These are phyloP conservation scores for Polyporus arcularius DNA, from an alignment of 768 basidiomycete genomes.

Conservation along the genomic window DNA sequence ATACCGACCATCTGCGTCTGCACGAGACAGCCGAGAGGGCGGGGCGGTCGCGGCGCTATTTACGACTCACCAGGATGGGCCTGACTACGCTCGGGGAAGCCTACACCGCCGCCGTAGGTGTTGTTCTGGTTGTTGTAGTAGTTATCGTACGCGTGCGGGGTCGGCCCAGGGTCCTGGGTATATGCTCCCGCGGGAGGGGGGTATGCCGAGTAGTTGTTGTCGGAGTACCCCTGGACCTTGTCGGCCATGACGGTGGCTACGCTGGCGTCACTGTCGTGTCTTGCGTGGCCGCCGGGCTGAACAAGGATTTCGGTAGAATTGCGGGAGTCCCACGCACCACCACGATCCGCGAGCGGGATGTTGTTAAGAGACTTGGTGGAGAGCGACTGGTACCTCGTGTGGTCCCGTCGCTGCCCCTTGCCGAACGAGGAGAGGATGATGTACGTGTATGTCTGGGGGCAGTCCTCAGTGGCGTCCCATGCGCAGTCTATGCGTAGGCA, in stretches of 20 bases:
- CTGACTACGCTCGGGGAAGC: slow-evolving; percentile 41
- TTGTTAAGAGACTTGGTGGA: slow-evolving; percentile 56
- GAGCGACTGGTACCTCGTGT: slow-evolving; percentile 75
- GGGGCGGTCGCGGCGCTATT: slow-evolving; percentile 13
- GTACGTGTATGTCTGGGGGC: slow-evolving; percentile 48
- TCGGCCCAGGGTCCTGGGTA: slow-evolving; percentile 41
- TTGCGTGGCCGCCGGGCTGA: slow-evolving; percentile 27
- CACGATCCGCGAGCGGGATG: slow-evolving; percentile 64
- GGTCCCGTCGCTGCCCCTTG: slow-evolving; percentile 73
- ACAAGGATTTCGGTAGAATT: slow-evolving; percentile 45
- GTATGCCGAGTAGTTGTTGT: slow-evolving; percentile 23
- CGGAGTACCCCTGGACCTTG: slow-evolving; percentile 35
- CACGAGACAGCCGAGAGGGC: slow-evolving; percentile 23
- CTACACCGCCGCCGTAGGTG: slow-evolving; percentile 25
- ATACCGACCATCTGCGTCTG: slow-evolving; percentile 32
- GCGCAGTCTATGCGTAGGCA: slow-evolving; percentile 6
- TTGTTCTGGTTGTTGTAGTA: slow-evolving; percentile 20
- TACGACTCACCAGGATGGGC: slow-evolving; percentile 50
- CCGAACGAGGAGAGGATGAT: slow-evolving; percentile 65
- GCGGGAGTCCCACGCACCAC: slow-evolving; percentile 71
- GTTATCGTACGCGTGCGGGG: slow-evolving; percentile 35
- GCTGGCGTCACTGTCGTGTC: slow-evolving; percentile 56
- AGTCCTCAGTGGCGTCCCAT: background rate
- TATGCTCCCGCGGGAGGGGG: slow-evolving; percentile 34
- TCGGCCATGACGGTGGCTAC: slow-evolving; percentile 56